Conservation (phyloP, 345 rosid species). For the Orychophragmus violaceus region DNA sequence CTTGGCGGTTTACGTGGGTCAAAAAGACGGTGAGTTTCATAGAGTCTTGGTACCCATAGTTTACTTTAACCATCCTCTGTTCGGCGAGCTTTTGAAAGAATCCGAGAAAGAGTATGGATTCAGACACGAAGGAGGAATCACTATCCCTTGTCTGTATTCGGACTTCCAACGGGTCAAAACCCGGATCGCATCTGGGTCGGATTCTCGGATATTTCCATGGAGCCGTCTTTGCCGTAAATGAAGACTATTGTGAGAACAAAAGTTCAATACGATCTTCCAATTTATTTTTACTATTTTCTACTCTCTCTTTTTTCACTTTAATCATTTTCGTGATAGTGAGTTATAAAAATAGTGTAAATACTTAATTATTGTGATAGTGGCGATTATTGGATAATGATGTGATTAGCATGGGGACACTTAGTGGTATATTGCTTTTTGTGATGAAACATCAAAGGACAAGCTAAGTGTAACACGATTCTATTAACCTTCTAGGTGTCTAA, state of each 20-base stretch:
- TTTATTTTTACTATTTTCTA: slow-evolving; percentile 10
- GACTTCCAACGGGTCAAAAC: slow-evolving; percentile 79
- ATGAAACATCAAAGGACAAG: slow-evolving; percentile 13
- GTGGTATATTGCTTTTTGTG: slow-evolving; percentile 12
- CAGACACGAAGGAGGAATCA: slow-evolving; percentile 74
- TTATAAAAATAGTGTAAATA: slow-evolving; percentile 22
- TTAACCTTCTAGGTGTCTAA: background rate
- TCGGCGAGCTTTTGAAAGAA: slow-evolving; percentile 62
- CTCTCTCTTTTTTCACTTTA: slow-evolving; percentile 6
- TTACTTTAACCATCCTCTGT: slow-evolving; percentile 88
- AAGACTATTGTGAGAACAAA: slow-evolving; percentile 16
- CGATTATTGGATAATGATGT: slow-evolving; percentile 19
- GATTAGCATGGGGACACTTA: slow-evolving; percentile 21
- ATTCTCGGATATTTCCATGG: slow-evolving; percentile 39
- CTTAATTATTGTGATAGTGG: background rate
- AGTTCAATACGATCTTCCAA: background rate
- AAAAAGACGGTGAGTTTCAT: slow-evolving; percentile 60
- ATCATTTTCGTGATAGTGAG: background rate
- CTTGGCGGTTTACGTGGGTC: slow-evolving; percentile 79
- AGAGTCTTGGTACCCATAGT: slow-evolving; percentile 81
- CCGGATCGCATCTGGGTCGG: slow-evolving; percentile 53
- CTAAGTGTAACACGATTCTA: slow-evolving; percentile 14
- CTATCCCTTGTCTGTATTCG: slow-evolving; percentile 76
- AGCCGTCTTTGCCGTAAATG: slow-evolving; percentile 27
- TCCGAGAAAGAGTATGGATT: slow-evolving; percentile 85